A percentile compares a stretch with the other conserved stretches of the same genome.
Evolutionary conservation across 2,329 filamentous ascomycete genomes (phyloP).

Genomic region (Beauveria bassiana): DNA sequence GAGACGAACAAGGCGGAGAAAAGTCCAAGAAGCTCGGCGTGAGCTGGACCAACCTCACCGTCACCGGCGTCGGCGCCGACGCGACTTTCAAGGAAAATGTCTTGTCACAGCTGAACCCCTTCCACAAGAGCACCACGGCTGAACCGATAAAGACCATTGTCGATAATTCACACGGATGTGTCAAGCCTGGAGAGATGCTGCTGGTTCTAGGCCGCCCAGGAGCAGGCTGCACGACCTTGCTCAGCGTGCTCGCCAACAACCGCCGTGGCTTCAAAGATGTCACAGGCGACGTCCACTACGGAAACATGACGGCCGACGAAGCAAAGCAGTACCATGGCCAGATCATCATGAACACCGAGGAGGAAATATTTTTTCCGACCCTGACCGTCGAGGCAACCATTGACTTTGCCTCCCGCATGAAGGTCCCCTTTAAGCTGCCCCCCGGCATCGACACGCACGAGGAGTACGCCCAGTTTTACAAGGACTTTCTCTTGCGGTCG

Average conservation of each 20-base stretch:
- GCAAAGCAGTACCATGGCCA: slow-evolving; percentile 74
- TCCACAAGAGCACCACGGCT: too few relatives aligned
- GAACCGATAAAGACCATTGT: background rate
- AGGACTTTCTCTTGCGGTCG: slow-evolving; percentile 69
- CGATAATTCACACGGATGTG: background rate
- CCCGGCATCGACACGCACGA: too few relatives aligned
- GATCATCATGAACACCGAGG: slow-evolving; percentile 71
- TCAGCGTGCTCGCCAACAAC: slow-evolving; percentile 62
- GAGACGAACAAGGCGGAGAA: background rate
- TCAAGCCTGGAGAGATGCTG: slow-evolving; percentile 78
- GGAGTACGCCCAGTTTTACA: too few relatives aligned
- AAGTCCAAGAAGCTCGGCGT: background rate
- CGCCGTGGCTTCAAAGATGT: slow-evolving; percentile 37
- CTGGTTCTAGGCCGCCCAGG: slow-evolving; percentile 74
- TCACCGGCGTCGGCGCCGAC: background rate
- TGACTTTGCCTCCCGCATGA: slow-evolving; percentile 75
- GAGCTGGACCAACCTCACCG: background rate
- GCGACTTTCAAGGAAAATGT: background rate
- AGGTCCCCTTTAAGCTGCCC: slow-evolving; percentile 74
- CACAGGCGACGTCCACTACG: background rate
- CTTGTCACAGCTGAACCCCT: background rate
- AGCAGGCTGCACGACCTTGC: slow-evolving; percentile 61
- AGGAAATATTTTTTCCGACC: slow-evolving; percentile 78
- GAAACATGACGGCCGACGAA: slow-evolving; percentile 34
- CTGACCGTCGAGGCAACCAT: slow-evolving; percentile 84